phyloP scores from a whole-genome alignment of 495 filamentous ascomycete species.

The Mycothermus thermophilus region DNA sequence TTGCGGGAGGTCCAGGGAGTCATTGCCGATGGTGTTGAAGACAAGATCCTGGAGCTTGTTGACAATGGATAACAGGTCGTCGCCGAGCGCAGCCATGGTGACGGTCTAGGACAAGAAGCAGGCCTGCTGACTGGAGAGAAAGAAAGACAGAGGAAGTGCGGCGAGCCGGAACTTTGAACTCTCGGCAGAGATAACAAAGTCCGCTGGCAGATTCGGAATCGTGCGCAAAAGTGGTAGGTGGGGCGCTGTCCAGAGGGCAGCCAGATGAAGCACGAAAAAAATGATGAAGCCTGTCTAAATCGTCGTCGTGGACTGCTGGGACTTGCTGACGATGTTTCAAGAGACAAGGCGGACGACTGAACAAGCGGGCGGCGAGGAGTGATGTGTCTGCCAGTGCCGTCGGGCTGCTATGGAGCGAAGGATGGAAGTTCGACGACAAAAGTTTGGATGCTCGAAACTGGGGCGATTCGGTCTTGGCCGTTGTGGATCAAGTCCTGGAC shows the following conservation, averaged over 20 bases:
- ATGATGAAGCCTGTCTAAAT: too few species aligned
- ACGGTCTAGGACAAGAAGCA: slow-evolving; percentile 1
- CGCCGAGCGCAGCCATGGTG: slow-evolving; percentile 56
- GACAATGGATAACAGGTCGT: slow-evolving; percentile 81
- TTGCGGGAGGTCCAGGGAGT: slow-evolving; percentile 92
- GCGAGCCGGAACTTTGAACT: not conserved
- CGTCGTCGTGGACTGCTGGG: too few species aligned
- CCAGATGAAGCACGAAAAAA: too few species aligned
- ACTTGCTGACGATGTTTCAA: too few species aligned
- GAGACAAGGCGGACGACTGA: too few species aligned
- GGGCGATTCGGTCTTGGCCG: slow-evolving; percentile 13
- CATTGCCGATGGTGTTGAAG: slow-evolving; percentile 98
- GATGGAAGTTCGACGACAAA: slow-evolving; percentile 11
- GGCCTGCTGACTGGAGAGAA: too few species aligned
- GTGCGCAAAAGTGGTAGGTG: too few species aligned
- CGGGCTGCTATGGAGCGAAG: slow-evolving; percentile 12
- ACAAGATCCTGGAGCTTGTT: slow-evolving; percentile 97
- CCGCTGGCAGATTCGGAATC: too few species aligned
- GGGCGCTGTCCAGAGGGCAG: too few species aligned
- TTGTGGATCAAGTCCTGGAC: too few species aligned
- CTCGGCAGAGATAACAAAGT: not conserved
- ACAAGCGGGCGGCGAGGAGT: too few species aligned
- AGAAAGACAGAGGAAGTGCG: too few species aligned
- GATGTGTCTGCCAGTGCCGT: slow-evolving; percentile 10
- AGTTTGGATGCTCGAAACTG: slow-evolving; percentile 11